Evolutionary conservation across 768 basidiomycete genomes (phyloP).

Genomic region (Basidioascus undulatus): DNA sequence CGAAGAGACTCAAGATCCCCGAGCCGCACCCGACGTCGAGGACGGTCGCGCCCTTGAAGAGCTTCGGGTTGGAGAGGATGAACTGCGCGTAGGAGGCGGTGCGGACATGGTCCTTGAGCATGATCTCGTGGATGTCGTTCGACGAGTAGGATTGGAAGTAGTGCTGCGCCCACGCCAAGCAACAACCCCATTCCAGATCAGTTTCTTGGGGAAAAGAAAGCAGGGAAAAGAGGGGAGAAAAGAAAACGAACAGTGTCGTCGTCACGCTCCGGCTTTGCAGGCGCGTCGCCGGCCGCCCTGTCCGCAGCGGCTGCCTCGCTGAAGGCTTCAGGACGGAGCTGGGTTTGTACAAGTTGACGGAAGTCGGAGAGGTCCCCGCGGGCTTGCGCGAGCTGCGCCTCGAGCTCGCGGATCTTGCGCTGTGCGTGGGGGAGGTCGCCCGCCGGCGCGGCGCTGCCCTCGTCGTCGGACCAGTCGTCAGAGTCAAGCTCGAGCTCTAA

Average conservation of each 20-base stretch:
- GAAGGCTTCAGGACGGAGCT: slow-evolving; percentile 25
- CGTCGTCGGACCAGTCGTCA: slow-evolving; percentile 28
- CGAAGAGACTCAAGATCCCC: slow-evolving; percentile 72
- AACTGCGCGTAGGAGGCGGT: slow-evolving; percentile 82
- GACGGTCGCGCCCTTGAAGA: slow-evolving; percentile 66
- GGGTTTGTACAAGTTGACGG: slow-evolving; percentile 30
- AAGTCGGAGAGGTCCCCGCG: slow-evolving; percentile 40
- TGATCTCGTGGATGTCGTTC: slow-evolving; percentile 88
- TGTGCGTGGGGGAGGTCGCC: slow-evolving; percentile 10
- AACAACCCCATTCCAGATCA: not conserved
- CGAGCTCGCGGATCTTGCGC: slow-evolving; percentile 32
- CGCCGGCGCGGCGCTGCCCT: slow-evolving; percentile 16
- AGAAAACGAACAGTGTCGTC: slow-evolving; percentile 83
- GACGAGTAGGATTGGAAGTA: slow-evolving; percentile 14
- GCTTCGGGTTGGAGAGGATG: slow-evolving; percentile 52
- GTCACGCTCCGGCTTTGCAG: slow-evolving; percentile 28
- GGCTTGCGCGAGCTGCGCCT: slow-evolving; percentile 35
- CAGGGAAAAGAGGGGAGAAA: not conserved
- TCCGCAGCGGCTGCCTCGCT: slow-evolving; percentile 18
- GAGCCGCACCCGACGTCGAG: slow-evolving; percentile 94
- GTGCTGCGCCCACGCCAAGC: too few species aligned
- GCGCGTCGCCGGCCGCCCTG: slow-evolving; percentile 11
- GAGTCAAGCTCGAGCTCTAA: slow-evolving; percentile 35
- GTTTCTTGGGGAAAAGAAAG: not conserved
- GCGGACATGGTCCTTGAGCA: slow-evolving; percentile 86